Base-by-base conservation (phyloP, 371 early-diverging fungal genomes). In the Rhizomucor pusillus region DNA sequence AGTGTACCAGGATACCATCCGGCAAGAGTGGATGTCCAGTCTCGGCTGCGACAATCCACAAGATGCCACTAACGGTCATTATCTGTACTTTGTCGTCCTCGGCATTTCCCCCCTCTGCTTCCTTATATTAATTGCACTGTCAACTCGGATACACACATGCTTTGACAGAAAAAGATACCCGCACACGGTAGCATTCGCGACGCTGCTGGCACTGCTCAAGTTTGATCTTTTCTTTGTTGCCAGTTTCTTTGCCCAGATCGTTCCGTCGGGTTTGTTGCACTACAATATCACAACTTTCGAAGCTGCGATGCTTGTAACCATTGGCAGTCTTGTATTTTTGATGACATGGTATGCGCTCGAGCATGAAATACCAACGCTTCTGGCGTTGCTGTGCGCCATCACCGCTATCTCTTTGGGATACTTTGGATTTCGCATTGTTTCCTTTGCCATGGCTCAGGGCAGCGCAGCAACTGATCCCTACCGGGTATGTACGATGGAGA, bases 221-320 rank as follows among this genome's bases (percentile, higher is more conserved):
- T 33, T 67, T 18, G 60, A 60, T 24, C 44, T 63, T n/a, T 67
- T 60, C 43, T 67, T 63, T 43, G 14, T 60, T 0, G 54, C 54
- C 47, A 35, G 54, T 1, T 63, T 57, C 36, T 47, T 52, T 0
- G 48, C 49, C 14, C 67, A 67, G 39, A 23, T 63, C 7, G 37
- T 55, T 0, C 64, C 67, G 3, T 45, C 58, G 1, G 41, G 5
- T 4, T 12, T 60, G 4, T 20, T 67, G 14, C 53, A 43, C 0
- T 60, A 60, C 25, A 35, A 54, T 19, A 44, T 41, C 1, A 39
- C 18, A n/a, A 46, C 57, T 0, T 58, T 63, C 43, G 67, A 67
- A 52, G 22, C 56, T 0, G n/a, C 20, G 0, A 4, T 67, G 0
- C 47, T 63, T 6, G 56, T 56, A 34, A 19, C 9, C 11, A 6